These are phyloP conservation scores for Coemansia sp. DNA, from an alignment of 192 early-diverging fungal genomes.

Conservation along the genomic window DNA sequence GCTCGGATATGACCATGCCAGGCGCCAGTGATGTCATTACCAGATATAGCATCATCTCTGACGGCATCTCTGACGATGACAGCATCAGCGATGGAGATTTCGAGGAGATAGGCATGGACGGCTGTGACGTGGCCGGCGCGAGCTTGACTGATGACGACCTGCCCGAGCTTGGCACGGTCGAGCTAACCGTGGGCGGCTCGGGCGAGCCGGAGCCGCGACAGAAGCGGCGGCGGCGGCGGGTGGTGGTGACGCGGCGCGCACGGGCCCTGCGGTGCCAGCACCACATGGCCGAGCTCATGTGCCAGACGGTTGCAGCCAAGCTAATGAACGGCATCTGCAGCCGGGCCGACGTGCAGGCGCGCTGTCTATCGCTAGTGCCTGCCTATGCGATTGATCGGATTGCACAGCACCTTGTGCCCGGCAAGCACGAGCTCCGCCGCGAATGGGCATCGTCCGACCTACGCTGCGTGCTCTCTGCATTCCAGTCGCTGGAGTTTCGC, in stretches of 20 bases:
- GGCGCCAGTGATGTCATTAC: too few species aligned
- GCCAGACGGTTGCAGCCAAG: conserved; percentile 7
- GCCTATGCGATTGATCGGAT: conserved; percentile 8
- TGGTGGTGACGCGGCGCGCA: conserved; percentile 25
- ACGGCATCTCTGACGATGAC: too few species aligned
- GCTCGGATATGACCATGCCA: too few species aligned
- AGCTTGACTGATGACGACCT: conserved; percentile 13
- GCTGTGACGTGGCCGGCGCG: not conserved
- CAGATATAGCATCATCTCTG: too few species aligned
- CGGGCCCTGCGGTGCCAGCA: conserved; percentile 27
- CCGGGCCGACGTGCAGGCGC: not conserved
- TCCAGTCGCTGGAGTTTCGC: conserved; percentile 1
- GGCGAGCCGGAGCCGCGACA: not conserved
- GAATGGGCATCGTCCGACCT: conserved; percentile 41
- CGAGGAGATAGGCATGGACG: too few species aligned
- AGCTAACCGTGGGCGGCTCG: conserved; percentile 26
- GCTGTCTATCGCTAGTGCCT: conserved; percentile 24
- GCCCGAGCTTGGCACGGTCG: conserved; percentile 41
- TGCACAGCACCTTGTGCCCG: conserved; percentile 18
- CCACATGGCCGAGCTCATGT: conserved; percentile 28
- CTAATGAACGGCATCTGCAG: conserved; percentile 17
- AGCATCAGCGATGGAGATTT: too few species aligned
- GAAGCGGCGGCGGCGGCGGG: conserved; percentile 1
- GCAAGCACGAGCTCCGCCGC: conserved; percentile 15
- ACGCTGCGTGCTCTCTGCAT: conserved; percentile 18